These are phyloP conservation scores for Rubia peregrina DNA, from an alignment of 305 asterid species.

Conservation along the genomic window DNA sequence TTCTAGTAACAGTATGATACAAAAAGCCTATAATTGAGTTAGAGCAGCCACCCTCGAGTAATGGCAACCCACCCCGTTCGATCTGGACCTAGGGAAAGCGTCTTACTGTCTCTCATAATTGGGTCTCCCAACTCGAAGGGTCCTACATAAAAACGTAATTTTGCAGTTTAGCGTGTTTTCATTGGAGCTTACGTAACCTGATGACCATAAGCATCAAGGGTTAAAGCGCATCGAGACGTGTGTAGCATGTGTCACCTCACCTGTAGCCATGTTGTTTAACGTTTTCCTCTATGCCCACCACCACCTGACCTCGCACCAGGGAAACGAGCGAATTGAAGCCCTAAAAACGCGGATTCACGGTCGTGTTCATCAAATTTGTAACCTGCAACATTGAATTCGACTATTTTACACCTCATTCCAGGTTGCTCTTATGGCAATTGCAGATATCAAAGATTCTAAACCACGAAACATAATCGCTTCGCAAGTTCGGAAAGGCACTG, in stretches of 20 bases:
- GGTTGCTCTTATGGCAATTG: conserved; percentile 27
- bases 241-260: conserved; percentile 43
- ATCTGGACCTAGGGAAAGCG: conserved; percentile 13
- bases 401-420: conserved; percentile 29
- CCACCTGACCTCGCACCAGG: conserved; percentile 93
- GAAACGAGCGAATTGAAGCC: conserved; percentile 79
- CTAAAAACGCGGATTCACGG: conserved; percentile 55
- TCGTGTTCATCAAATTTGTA: conserved; percentile 74
- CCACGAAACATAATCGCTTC: conserved; percentile 17
- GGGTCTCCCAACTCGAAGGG: conserved; percentile 8
- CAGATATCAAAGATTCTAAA: conserved; percentile 10
- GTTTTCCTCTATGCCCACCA: conserved; percentile 68
- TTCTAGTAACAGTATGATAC: conserved; percentile 3
- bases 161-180: conserved; percentile 15
- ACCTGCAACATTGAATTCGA: conserved; percentile 69
- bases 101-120: conserved; percentile 7
- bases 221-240: conserved; percentile 20
- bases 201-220: conserved; percentile 6
- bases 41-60: conserved; percentile 20
- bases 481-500: conserved; percentile 10
- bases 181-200: conserved; percentile 6
- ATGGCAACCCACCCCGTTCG: conserved; percentile 17
- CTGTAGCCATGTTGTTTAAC: conserved; percentile 50
- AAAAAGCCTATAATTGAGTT: neutral
- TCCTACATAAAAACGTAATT: conserved; percentile 22